These are phyloP conservation scores for Syncephalastrum sp. DNA, from an alignment of 371 early-diverging fungal species.

Conservation along the genomic window DNA sequence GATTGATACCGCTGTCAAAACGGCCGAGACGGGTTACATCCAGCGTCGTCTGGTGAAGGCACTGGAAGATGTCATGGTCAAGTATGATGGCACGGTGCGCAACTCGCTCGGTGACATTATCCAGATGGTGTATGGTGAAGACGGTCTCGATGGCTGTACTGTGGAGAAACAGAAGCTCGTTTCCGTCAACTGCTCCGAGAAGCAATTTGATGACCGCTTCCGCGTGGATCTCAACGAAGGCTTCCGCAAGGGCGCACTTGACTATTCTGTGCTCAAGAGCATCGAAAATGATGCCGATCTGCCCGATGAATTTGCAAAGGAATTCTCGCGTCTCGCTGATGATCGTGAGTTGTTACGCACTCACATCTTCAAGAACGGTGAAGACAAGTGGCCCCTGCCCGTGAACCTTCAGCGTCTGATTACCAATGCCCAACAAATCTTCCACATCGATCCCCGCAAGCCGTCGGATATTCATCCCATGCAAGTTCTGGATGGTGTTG, in stretches of 20 bases:
- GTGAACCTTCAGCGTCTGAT: conserved; percentile 90
- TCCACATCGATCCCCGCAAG: conserved; percentile 78
- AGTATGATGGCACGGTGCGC: conserved; percentile 98
- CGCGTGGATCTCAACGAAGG: conserved; percentile 75
- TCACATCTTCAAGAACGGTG: conserved; percentile 78
- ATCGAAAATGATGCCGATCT: conserved; percentile 69
- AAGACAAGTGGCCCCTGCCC: conserved; percentile 86
- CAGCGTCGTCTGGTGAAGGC: conserved; percentile 99
- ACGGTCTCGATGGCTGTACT: conserved; percentile 96
- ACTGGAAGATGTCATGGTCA: conserved; percentile 97
- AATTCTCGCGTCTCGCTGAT: conserved; percentile 71
- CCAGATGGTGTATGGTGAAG: conserved; percentile 98
- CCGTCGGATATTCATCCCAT: conserved; percentile 89
- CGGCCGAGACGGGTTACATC: conserved; percentile 99
- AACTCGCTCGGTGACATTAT: conserved; percentile 92
- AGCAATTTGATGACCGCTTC: conserved; percentile 77
- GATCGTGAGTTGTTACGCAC: conserved; percentile 79
- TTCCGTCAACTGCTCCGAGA: conserved; percentile 66
- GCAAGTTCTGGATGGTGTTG: conserved; percentile 74
- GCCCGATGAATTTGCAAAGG: conserved; percentile 78
- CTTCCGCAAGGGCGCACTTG: conserved; percentile 66
- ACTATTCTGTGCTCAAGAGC: conserved; percentile 61
- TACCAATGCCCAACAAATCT: conserved; percentile 88
- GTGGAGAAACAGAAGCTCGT: conserved; percentile 88
- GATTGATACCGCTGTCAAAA: conserved; percentile 99